Conservation (phyloP, 192 early-diverging fungal species). For the Phlyctochytrium arcticum region DNA sequence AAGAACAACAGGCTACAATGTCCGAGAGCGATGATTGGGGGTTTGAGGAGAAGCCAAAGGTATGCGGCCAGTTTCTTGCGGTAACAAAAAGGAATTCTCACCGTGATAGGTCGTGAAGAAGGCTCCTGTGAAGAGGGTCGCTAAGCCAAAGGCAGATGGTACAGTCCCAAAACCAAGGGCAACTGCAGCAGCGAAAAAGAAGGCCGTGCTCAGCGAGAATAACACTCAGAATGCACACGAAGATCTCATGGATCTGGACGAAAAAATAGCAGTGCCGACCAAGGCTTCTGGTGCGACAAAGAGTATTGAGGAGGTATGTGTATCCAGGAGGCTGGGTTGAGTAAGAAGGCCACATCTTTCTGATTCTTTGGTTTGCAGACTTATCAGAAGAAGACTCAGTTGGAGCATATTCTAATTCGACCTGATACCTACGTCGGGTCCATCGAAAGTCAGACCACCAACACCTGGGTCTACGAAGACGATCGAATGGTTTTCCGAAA, state of each 20-base stretch:
- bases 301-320: conserved; percentile 19
- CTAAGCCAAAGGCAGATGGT: background rate
- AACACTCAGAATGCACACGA: background rate
- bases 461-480: conserved; percentile 84
- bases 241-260: background rate
- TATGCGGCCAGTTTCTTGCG: too few species aligned
- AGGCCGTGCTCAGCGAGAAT: conserved; percentile 6
- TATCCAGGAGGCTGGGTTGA: too few species aligned
- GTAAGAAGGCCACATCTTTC: background rate
- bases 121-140: too few species aligned
- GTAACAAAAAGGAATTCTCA: too few species aligned
- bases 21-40: too few species aligned
- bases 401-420: conserved; percentile 92
- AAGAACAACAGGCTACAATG: too few species aligned
- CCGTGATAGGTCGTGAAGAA: too few species aligned
- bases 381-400: conserved; percentile 91
- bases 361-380: conserved; percentile 51
- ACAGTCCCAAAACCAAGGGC: conserved; percentile 8
- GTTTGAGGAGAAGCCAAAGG: too few species aligned
- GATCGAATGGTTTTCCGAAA: conserved; percentile 56
- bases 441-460: conserved; percentile 69
- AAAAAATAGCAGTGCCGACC: too few species aligned
- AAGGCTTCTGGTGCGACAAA: background rate
- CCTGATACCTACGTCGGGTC: conserved; percentile 98
- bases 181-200: conserved; percentile 4